Base-by-base conservation (phyloP, 768 basidiomycete species). In the Tulasnella sp. region DNA sequence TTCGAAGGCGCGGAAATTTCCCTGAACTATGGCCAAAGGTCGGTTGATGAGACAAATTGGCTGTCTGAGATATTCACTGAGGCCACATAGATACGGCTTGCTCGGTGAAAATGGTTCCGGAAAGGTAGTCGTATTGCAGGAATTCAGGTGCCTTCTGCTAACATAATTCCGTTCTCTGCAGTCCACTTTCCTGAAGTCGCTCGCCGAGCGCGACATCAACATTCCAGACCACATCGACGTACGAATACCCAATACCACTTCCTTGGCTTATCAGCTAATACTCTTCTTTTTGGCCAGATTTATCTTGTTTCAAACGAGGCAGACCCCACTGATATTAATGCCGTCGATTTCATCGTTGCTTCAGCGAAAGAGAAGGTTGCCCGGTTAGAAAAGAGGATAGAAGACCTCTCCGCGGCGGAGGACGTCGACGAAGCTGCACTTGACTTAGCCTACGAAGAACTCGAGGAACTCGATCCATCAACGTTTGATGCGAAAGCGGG, bases 101-200 rank as follows among this genome's bases (percentile, higher is more conserved):
- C 89, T 99, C 64, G 97, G 97, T 50, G 96, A 98, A 86, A 99
- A 99, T 85, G 97, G 97, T 44, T 97, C 95, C n/a, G 97, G 97
- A 88, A 99, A 99, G 92, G 96, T 96, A 82, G 74, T 84, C 83
- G 50, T 34, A 0, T 74, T 74, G 69, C 79, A 18, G 16, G 41
- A 40, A 74, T 41, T 9, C 78, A 79, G 75, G 64, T 18, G 11
- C 34, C n/a, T 72, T 12, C 7, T 16, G 60, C 28, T 80, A 6
- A 46, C 37, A n/a, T n/a, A 34, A 18, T 40, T 18, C 50, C 22
- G 37, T 50, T 44, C 54, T 69, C 28, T 31, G 20, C 84, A 97
- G 96, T 98, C 97, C 0, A 99, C 97, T 3, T 96, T 98, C 89
- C 90, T 99, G 40, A 93, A 96, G 89, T 98, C 97, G 40, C 91